Conservation (phyloP, 2,329 filamentous ascomycete genomes). For the Xylaria sp. region DNA sequence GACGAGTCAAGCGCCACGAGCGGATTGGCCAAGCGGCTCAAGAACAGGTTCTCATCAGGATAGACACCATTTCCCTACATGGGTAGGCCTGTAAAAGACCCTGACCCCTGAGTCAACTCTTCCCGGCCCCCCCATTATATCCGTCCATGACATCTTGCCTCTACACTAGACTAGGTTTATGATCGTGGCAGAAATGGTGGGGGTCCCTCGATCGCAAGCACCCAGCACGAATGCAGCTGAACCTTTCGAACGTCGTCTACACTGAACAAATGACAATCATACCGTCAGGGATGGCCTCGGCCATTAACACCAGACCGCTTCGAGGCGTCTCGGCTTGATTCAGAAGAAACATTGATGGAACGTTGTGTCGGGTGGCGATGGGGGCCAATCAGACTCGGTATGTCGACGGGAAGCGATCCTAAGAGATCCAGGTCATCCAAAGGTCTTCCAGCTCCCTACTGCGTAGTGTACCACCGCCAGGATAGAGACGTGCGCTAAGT, state of each 20-base stretch:
- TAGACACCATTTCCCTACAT: conserved; percentile 23
- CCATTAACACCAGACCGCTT: conserved; percentile 16
- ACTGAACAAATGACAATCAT: conserved; percentile 10
- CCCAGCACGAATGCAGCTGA: conserved; percentile 23
- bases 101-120: conserved; percentile 21
- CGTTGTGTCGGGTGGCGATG: not conserved
- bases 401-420: not conserved
- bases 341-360: conserved; percentile 16
- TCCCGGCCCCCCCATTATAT: conserved; percentile 18
- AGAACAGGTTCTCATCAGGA: conserved; percentile 6
- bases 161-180: not conserved
- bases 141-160: conserved; percentile 5
- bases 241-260: conserved; percentile 11
- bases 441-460: not conserved
- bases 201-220: conserved; percentile 16
- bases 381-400: conserved; percentile 8
- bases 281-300: conserved; percentile 11
- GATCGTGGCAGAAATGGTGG: conserved; percentile 12
- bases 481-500: too few species aligned
- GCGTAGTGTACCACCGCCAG: not conserved
- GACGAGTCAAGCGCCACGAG: conserved; percentile 23
- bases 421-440: not conserved
- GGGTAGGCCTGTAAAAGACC: conserved; percentile 30
- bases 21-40: conserved; percentile 27
- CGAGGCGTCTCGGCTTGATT: conserved; percentile 25